Evolutionary conservation across 305 asterid species (phyloP).

Genomic region (Rubia balearica): DNA sequence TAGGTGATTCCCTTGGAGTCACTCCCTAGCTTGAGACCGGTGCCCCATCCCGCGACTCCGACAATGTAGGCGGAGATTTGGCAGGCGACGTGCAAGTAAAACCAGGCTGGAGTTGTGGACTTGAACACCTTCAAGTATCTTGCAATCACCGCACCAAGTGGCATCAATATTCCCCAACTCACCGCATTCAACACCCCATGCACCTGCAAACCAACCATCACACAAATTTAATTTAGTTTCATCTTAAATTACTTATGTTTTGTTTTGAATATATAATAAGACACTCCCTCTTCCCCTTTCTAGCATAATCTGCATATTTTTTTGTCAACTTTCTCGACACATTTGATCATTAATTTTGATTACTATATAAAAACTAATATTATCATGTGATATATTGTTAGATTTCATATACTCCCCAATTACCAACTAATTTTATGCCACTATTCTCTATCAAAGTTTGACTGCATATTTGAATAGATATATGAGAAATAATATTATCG

Average conservation of each 20-base stretch:
- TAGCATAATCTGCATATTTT: too few relatives aligned
- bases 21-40: conserved; percentile 72
- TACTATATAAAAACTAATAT: too few relatives aligned
- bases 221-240: not conserved
- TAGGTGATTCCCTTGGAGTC: conserved; percentile 48
- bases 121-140: conserved; percentile 79
- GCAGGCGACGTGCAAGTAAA: conserved; percentile 60
- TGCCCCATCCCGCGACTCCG: conserved; percentile 91
- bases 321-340: too few relatives aligned
- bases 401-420: too few relatives aligned
- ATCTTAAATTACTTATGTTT: not conserved
- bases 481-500: too few relatives aligned
- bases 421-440: too few relatives aligned
- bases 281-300: too few relatives aligned
- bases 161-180: conserved; percentile 90
- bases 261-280: not conserved
- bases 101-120: conserved; percentile 70
- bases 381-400: too few relatives aligned
- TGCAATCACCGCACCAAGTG: conserved; percentile 65
- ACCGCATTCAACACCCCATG: conserved; percentile 75
- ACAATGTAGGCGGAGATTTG: conserved; percentile 62
- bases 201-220: conserved; percentile 25
- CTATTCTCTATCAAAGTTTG: too few relatives aligned
- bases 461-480: too few relatives aligned
- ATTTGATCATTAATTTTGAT: too few relatives aligned